Evolutionary conservation across 176 grass and related monocot species (phyloP).

Genomic region (Panicum miliaceum): DNA sequence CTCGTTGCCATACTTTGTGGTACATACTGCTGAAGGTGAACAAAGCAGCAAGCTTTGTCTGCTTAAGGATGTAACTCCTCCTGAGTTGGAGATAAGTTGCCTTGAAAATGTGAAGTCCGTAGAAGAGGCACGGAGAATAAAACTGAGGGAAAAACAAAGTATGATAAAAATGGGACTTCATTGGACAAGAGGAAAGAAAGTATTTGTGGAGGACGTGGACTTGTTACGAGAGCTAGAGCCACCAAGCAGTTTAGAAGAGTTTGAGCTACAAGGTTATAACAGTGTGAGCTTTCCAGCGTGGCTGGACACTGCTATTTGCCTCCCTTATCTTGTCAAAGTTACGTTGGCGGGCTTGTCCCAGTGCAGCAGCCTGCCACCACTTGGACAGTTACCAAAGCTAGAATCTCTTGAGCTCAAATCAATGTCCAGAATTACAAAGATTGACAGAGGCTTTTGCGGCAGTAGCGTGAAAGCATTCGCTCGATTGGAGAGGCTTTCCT

Average conservation of each 20-base stretch:
- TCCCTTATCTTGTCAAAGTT: neutral
- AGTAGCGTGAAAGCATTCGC: too few relatives aligned
- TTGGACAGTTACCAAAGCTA: conserved; percentile 2
- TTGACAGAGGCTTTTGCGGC: neutral
- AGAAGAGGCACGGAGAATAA: neutral
- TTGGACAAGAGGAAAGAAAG: neutral
- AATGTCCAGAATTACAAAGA: neutral
- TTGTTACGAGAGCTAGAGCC: conserved; percentile 4
- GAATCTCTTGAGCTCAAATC: fast-evolving
- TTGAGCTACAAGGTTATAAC: neutral
- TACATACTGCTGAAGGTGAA: neutral
- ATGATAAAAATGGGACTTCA: neutral
- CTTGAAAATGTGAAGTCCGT: conserved; percentile 9
- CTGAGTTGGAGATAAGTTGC: neutral
- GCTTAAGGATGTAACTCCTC: neutral
- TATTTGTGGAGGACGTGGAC: neutral
- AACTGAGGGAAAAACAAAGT: neutral
- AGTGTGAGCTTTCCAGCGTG: conserved; percentile 12
- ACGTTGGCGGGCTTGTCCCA: neutral
- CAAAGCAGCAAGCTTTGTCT: neutral
- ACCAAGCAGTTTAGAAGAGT: neutral
- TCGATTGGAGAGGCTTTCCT: neutral
- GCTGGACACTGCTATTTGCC: neutral
- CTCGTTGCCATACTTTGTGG: neutral
- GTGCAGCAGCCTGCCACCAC: conserved; percentile 5